Conservation (phyloP, 257 asterid species). For the Solanum dulcamara region DNA sequence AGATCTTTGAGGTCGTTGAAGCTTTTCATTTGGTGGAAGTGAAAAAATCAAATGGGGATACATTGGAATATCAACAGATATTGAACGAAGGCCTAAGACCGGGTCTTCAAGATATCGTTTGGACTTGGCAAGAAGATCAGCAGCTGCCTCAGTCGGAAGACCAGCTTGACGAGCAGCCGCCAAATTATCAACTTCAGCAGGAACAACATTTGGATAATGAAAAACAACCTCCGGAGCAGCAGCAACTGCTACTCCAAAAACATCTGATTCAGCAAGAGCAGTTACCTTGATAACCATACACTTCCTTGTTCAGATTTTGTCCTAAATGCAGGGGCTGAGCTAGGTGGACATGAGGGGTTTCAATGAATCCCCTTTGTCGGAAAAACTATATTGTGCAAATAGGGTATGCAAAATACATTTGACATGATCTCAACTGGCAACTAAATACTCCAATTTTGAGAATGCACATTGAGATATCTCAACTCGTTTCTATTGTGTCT, state of each 20-base stretch:
- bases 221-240: background rate
- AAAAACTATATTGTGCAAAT: background rate
- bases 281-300: slow-evolving; percentile 24
- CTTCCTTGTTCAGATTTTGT: background rate
- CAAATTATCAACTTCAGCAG: background rate
- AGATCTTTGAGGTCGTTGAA: slow-evolving; percentile 63
- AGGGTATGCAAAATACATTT: background rate
- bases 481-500: background rate
- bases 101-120: slow-evolving; percentile 68
- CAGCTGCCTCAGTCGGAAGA: slow-evolving; percentile 9
- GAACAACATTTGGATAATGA: background rate
- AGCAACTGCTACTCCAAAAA: background rate
- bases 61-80: slow-evolving; percentile 53
- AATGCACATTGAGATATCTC: background rate
- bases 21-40: slow-evolving; percentile 67
- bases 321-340: background rate
- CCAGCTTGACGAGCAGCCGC: background rate
- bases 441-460: background rate
- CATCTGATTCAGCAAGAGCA: slow-evolving; percentile 27
- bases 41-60: slow-evolving; percentile 66
- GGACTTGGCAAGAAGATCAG: slow-evolving; percentile 63
- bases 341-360: background rate
- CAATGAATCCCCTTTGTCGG: background rate
- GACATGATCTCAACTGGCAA: background rate
- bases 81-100: slow-evolving; percentile 57